These are phyloP conservation scores for Psidium friedrichsthalianum DNA, from an alignment of 345 rosid genomes.

Conservation along the genomic window DNA sequence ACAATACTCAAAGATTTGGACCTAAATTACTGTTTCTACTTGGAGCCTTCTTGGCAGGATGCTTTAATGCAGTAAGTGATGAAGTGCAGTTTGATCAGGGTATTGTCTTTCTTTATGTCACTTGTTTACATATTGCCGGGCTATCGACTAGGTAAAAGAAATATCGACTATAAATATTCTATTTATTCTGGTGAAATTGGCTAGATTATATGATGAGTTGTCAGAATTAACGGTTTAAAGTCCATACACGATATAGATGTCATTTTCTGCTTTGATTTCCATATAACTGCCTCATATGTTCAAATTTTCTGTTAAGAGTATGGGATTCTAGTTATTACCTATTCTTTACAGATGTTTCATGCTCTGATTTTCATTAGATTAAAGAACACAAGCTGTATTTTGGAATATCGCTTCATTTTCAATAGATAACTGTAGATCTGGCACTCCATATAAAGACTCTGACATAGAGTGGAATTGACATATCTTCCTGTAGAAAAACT, in stretches of 20 bases:
- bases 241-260: not conserved
- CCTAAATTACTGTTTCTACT: constrained; percentile 62
- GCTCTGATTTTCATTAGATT: not conserved
- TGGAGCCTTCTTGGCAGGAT: constrained; percentile 95
- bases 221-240: not conserved
- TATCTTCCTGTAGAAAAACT: not conserved
- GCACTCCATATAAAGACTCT: not conserved
- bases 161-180: not conserved
- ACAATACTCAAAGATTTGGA: constrained; percentile 96
- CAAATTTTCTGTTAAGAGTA: not conserved
- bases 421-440: not conserved
- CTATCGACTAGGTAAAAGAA: not conserved
- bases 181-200: not conserved
- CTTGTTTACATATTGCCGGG: not conserved
- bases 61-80: constrained; percentile 61
- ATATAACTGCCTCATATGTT: not conserved
- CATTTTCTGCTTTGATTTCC: not conserved
- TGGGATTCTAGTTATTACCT: not conserved
- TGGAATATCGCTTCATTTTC: not conserved
- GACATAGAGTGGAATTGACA: not conserved
- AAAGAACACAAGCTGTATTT: not conserved
- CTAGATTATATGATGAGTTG: not conserved
- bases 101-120: not conserved
- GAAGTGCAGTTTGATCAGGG: not conserved
- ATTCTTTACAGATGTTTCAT: not conserved